Conservation (phyloP, 495 filamentous ascomycete genomes). For the Cercophora scortea region DNA sequence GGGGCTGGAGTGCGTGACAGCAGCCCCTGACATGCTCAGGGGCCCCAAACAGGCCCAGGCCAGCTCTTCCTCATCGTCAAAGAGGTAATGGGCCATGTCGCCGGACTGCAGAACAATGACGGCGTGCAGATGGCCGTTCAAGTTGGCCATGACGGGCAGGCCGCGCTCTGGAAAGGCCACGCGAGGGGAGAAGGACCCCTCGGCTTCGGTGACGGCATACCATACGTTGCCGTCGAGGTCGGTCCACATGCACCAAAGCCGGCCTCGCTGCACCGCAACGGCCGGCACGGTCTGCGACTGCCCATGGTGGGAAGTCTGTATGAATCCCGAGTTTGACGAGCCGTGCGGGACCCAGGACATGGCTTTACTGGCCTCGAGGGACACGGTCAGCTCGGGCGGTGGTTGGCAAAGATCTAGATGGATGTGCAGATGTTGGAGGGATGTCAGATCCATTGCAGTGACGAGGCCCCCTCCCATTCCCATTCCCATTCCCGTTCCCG, state of each 20-base stretch:
- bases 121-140: constrained; percentile 21
- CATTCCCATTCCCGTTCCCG: not conserved
- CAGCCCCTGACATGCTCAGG: not conserved
- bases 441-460: too few relatives aligned
- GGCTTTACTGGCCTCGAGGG: not conserved
- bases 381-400: too few relatives aligned
- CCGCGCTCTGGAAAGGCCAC: constrained; percentile 15
- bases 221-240: constrained; percentile 15
- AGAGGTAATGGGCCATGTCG: constrained; percentile 18
- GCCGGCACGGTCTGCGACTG: constrained; percentile 18
- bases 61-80: constrained; percentile 12
- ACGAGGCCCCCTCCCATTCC: not conserved
- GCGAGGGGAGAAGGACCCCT: constrained; percentile 9
- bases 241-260: constrained; percentile 24
- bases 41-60: constrained; percentile 10
- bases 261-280: constrained; percentile 17
- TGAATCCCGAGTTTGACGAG: constrained; percentile 1
- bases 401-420: too few relatives aligned
- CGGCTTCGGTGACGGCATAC: constrained; percentile 16
- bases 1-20: constrained; percentile 12
- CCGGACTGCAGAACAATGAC: constrained; percentile 16
- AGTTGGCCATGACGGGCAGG: constrained; percentile 19
- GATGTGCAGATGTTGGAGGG: too few relatives aligned
- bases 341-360: constrained; percentile 9
- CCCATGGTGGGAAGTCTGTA: constrained; percentile 5